Percentiles rank a stretch among this genome's conserved stretches.
phyloP scores from a whole-genome alignment of 495 filamentous ascomycete genomes.

The Lineolata rhizophorae region DNA sequence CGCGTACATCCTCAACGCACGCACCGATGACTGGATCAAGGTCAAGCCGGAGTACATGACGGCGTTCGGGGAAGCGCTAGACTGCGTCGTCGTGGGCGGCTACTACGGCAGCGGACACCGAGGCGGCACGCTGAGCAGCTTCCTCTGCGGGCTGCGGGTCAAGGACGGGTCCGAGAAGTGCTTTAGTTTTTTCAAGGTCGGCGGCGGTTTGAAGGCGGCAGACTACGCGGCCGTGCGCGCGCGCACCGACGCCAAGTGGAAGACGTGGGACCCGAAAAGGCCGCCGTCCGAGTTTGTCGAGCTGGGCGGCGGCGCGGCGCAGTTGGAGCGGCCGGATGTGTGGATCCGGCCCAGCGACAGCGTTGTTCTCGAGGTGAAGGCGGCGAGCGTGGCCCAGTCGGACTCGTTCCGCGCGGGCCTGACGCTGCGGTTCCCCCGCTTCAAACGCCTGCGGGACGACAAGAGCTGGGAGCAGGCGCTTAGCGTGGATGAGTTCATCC shows the following conservation, averaged over 20 bases:
- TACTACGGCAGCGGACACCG: conserved; percentile 78
- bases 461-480: conserved; percentile 67
- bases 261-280: conserved; percentile 54
- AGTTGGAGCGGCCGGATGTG: conserved; percentile 65
- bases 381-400: conserved; percentile 51
- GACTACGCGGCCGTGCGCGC: conserved; percentile 71
- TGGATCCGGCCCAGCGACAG: conserved; percentile 88
- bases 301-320: conserved; percentile 45
- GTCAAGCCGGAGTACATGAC: conserved; percentile 98
- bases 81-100: conserved; percentile 73
- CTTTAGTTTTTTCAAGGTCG: conserved; percentile 88
- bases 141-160: conserved; percentile 66
- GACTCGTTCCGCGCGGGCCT: conserved; percentile 56
- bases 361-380: conserved; percentile 73
- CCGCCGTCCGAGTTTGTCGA: conserved; percentile 68
- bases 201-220: conserved; percentile 67
- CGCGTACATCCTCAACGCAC: conserved; percentile 66
- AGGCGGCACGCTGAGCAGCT: conserved; percentile 65
- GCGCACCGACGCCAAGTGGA: conserved; percentile 79
- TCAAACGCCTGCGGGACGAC: conserved; percentile 61
- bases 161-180: conserved; percentile 43
- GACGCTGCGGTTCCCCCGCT: conserved; percentile 82
- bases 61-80: conserved; percentile 84
- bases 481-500: conserved; percentile 51
- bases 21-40: conserved; percentile 96